Evolutionary conservation across 306 rosid genomes (phyloP), one percentile per base, ranked within the genome.

Genomic region (Sindora glabra): DNA sequence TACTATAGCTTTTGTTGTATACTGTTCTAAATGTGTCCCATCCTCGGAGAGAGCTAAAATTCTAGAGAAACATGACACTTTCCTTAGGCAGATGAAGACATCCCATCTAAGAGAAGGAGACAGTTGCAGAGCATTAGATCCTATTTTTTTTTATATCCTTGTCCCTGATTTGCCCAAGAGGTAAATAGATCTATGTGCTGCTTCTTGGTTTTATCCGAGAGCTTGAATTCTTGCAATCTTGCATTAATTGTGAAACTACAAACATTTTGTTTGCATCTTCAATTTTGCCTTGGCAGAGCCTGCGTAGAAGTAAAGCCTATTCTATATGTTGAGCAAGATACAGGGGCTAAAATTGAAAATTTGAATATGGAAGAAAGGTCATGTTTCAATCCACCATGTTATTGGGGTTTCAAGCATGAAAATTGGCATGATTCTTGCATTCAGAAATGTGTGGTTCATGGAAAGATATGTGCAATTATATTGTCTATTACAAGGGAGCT

Each of bases 81-180:
- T 53, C 55, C 88, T 86, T 38, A 53, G 74, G 71, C 76, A 88
- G 71, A 81, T 74, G 73, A 86, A 64, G 77, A 46, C 19, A 59
- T 68, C 66, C 48, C 56, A 72, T 64, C 76, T 48, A 14, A 44
- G 70, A 44, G 76, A 67, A 62, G 69, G 67, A 29, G 30, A 54
- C 55, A 23, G 18, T 9, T 22, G 56, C 69, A 73, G 73, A 76
- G 61, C 69, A 25, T 56, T 83, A 51, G 76, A 77, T 65, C 86
- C 98, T 48, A 27, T 88, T 45, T 72, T 76, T 64, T 77, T 92
- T 36, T 81, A 79, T 78, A 64, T 92, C 52, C 92, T 88, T 49
- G 85, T 78, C 50, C 90, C 98, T 50, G 85, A 76, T 78, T 84
- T 92, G 57, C 98, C 98, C 17, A 92, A 88, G 73, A 73, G 95